Base-by-base conservation (phyloP, 2,329 filamentous ascomycete genomes). In the Arthroderma uncinatum region DNA sequence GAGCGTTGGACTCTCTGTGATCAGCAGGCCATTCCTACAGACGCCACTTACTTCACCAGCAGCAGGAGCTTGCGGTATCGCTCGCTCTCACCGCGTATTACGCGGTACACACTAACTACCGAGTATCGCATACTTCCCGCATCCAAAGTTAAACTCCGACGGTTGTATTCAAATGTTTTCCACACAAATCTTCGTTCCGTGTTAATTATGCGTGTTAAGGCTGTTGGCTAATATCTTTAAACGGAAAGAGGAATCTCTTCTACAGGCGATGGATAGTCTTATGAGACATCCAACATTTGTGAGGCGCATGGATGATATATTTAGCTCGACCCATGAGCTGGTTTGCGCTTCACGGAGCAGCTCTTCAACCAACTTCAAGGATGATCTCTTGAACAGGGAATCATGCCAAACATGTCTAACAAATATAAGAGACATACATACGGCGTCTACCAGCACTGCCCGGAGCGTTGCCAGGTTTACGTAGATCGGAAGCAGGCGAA, bases 231-330 rank as follows among this genome's bases (percentile, higher is more conserved):
- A 44, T 19, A 9, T 23, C 40, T 12, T 10, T 23, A 8, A 9
- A 4, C 25, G 12, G 9, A 23, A 14, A 23, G 40, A 25, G 19
- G 21, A n/a, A 19, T 19, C 12, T 23, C 21, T 19, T 44, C 21
- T 44, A 9, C 10, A 7, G 21, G 10, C 19, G 12, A 14, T 30
- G 9, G 12, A 14, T 30, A 4, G 44, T 8, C 44, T n/a, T 9
- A 8, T 30, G n/a, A 50, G 44, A 50, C 44, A 50, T 50, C 44
- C 25, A 50, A 50, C 44, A 50, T 33, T n/a, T 50, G 4, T 44
- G 40, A 44, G 2, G 19, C 19, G 19, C 21, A 44, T 23, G 40
- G 40, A 9, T 12, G 9, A 19, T 42, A 42, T 42, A 42, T 42
- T 42, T 42, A 44, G 40, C 16, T 23, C 8, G 5, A 12, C 21